Evolutionary conservation across 2,329 filamentous ascomycete genomes (phyloP), one percentile per base, ranked within the genome.

Genomic region (Alternaria ventricosa): DNA sequence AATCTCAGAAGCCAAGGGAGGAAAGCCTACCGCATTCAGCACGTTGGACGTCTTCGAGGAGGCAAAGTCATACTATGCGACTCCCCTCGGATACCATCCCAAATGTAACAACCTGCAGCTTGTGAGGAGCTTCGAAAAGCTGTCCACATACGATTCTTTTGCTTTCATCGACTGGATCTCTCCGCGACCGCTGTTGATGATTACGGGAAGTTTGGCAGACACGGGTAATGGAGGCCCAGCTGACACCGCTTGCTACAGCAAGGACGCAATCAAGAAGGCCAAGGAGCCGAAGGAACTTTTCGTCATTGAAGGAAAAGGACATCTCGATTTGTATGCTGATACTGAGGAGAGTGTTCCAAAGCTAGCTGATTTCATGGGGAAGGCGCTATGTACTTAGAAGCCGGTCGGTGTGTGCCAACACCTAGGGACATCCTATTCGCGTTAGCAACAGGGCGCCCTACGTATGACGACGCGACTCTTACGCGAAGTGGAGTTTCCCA

Each of bases 211-310:
- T 8, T 51, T 69, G 9, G 73, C 75, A 7, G 68, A 64, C 9
- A 72, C 75, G 7, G 36, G 27, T 22, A 68, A 67, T 33, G 36
- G 36, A 41, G 36, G 36, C n/a, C 36, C 36, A 18, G 36, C 36
- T 15, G 36, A 41, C 3, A 41, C 36, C 36, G 36, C 15, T 18
- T 41, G 36, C n/a, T 75, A 62, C 54, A 75, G 69, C 46, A 60
- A 73, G 57, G 58, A 57, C 4, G 71, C 55, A 5, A 61, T 76
- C 6, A 66, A 56, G 18, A 41, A 33, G 22, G 74, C 74, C 5
- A 63, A 64, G 30, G 73, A 75, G 58, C 73, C 74, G 4, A 76
- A 76, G 59, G 74, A 76, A 51, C 54, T 76, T 15, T 70, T 59
- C 44, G 22, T 72, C 9, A 58, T 76, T 18, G 33, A 66, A 13